Evolutionary conservation across 352 stramenopile species (phyloP), one percentile per base, ranked within the genome.

Genomic region (Phytopythium delawarense): DNA sequence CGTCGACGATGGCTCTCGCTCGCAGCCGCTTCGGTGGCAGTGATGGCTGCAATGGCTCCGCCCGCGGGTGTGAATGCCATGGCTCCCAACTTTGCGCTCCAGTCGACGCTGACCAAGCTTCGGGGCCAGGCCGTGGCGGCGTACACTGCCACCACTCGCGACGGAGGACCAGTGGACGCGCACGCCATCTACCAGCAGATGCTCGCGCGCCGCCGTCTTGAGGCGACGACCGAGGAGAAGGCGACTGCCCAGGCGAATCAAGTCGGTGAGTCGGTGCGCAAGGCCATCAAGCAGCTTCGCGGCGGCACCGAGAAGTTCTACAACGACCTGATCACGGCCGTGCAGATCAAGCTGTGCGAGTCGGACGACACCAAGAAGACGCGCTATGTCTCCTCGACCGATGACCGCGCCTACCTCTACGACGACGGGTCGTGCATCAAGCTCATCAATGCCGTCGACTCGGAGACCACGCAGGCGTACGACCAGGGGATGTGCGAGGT

Each of bases 231-330:
- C 8, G 54, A 60, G 28, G 48, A 57, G 4, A 59, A 72, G 11
- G 77, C 77, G 35, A 67, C 69, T 1, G 53, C 61, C 18, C 68
- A 89, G 59, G 79, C 79, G 3, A 80, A 75, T 20, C 55, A 79
- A 52, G 67, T 89, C 15, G 79, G 79, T 2, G 71, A 65, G 1
- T 74, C 59, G 20, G 75, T 86, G n/a, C 79, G 79, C 60, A 71
- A 86, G 37, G 71, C 70, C 7, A 82, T 91, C 60, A 87, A 83
- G 61, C 71, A 88, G 48, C 59, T 91, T 32, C 81, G 81, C 28
- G 78, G 79, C 51, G 78, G 79, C 52, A 82, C 61, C 2, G 62
- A 75, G 35, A 79, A 84, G 54, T 89, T 88, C 57, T 91, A 91
- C 70, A 51, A 74, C 3, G 70, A 91, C 23, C 56, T 91, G 42